phyloP scores from a whole-genome alignment of 2,329 filamentous ascomycete genomes.

The Fusarium sp. region DNA sequence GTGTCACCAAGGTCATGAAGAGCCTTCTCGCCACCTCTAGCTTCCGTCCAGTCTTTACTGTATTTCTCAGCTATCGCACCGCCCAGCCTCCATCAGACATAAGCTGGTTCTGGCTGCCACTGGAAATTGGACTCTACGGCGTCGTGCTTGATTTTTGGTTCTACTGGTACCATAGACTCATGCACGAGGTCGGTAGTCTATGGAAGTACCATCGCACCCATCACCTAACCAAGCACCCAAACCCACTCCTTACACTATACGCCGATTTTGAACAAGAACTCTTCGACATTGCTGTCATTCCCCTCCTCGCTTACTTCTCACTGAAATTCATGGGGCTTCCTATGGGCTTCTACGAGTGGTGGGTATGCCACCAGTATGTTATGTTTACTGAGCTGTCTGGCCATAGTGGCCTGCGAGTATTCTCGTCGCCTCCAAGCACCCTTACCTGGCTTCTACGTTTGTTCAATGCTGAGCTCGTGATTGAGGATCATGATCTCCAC shows the following conservation, averaged over 20 bases:
- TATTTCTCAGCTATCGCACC: slow-evolving; percentile 3
- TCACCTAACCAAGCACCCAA: slow-evolving; percentile 28
- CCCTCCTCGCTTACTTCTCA: neutral
- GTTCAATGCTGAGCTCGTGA: slow-evolving; percentile 9
- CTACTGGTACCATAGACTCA: slow-evolving; percentile 28
- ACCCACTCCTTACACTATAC: slow-evolving; percentile 20
- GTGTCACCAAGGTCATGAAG: neutral
- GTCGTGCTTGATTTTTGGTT: slow-evolving; percentile 33
- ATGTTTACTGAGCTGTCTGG: slow-evolving; percentile 21
- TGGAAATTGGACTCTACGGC: slow-evolving; percentile 15
- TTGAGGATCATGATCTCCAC: slow-evolving; percentile 30
- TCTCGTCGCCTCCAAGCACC: neutral
- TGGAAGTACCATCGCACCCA: slow-evolving; percentile 33
- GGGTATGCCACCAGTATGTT: slow-evolving; percentile 31
- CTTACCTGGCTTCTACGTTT: slow-evolving; percentile 15
- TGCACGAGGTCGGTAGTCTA: slow-evolving; percentile 23
- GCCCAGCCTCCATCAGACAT: neutral
- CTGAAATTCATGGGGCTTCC: slow-evolving; percentile 4
- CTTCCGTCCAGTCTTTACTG: neutral
- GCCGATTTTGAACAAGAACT: slow-evolving; percentile 28
- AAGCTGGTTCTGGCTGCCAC: slow-evolving; percentile 6
- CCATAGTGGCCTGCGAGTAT: slow-evolving; percentile 22
- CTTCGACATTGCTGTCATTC: slow-evolving; percentile 24
- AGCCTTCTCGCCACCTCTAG: neutral
- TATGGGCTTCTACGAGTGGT: slow-evolving; percentile 30